Evolutionary conservation across 371 early-diverging fungal species (phyloP).

Genomic region (Syncephalastrum sp.): DNA sequence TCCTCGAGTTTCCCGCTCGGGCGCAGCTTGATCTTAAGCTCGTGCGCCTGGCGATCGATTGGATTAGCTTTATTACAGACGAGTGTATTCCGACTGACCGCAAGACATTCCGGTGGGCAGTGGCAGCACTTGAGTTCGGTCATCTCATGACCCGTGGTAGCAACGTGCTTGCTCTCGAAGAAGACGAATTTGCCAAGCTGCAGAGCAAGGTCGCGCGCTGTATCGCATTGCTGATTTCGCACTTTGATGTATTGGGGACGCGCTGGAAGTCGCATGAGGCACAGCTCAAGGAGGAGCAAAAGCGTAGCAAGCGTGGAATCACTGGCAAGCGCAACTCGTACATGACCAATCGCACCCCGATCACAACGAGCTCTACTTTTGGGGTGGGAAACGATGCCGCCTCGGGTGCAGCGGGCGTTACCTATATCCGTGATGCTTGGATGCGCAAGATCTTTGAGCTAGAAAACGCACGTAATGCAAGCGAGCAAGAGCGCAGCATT

Average conservation of each 20-base stretch:
- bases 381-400: constrained; percentile 18
- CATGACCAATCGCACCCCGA: constrained; percentile 28
- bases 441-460: constrained; percentile 51
- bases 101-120: constrained; percentile 88
- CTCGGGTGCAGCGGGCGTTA: constrained; percentile 21
- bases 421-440: constrained; percentile 55
- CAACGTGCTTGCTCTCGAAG: constrained; percentile 36
- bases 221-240: constrained; percentile 78
- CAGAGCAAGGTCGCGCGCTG: constrained; percentile 74
- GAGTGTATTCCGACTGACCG: constrained; percentile 77
- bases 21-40: constrained; percentile 59
- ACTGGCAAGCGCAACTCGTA: constrained; percentile 41
- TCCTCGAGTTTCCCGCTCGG: constrained; percentile 56
- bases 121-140: constrained; percentile 81
- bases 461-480: constrained; percentile 45
- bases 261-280: constrained; percentile 48
- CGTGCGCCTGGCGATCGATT: constrained; percentile 74
- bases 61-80: constrained; percentile 81
- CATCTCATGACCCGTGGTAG: constrained; percentile 72
- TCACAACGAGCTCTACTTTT: constrained; percentile 40
- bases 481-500: constrained; percentile 57
- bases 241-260: constrained; percentile 78
- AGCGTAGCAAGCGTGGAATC: constrained; percentile 32
- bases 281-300: constrained; percentile 38
- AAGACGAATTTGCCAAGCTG: constrained; percentile 56